phyloP scores from a whole-genome alignment of 108 stramenopile species.

The Pelagomonas calceolata region DNA sequence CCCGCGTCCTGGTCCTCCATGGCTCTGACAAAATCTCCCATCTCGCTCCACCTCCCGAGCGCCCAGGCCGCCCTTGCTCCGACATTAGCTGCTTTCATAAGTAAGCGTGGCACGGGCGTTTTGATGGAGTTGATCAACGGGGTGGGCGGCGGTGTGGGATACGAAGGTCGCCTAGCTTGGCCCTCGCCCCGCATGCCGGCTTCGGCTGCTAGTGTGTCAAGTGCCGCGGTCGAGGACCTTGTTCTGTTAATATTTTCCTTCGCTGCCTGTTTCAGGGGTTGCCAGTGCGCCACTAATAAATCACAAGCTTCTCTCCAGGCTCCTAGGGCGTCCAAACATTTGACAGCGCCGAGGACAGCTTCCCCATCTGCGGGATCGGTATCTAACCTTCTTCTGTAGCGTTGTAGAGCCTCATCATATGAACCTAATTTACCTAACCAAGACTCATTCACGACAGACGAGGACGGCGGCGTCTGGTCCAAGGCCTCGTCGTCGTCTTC shows the following conservation, averaged over 20 bases:
- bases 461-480: background rate
- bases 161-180: too few species aligned
- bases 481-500: background rate
- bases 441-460: conserved; percentile 56
- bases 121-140: background rate
- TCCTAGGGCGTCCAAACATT: conserved; percentile 86
- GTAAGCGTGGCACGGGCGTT: conserved; percentile 3
- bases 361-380: conserved; percentile 61
- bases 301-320: conserved; percentile 52
- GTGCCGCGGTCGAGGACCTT: background rate
- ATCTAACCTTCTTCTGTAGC: conserved; percentile 69
- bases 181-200: too few species aligned
- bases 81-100: conserved; percentile 57
- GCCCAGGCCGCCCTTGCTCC: conserved; percentile 84
- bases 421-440: conserved; percentile 95
- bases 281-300: background rate
- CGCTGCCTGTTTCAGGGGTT: background rate
- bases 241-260: background rate
- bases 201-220: background rate
- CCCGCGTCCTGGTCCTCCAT: conserved; percentile 21
- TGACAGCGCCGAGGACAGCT: conserved; percentile 79
- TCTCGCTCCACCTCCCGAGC: conserved; percentile 77
- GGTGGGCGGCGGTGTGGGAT: background rate
- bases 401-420: conserved; percentile 69
- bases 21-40: conserved; percentile 31